A percentile compares a stretch with the other conserved stretches of the same genome.
These are phyloP conservation scores for Tephrocybe sp. DNA, from an alignment of 768 basidiomycete genomes.

Conservation along the genomic window DNA sequence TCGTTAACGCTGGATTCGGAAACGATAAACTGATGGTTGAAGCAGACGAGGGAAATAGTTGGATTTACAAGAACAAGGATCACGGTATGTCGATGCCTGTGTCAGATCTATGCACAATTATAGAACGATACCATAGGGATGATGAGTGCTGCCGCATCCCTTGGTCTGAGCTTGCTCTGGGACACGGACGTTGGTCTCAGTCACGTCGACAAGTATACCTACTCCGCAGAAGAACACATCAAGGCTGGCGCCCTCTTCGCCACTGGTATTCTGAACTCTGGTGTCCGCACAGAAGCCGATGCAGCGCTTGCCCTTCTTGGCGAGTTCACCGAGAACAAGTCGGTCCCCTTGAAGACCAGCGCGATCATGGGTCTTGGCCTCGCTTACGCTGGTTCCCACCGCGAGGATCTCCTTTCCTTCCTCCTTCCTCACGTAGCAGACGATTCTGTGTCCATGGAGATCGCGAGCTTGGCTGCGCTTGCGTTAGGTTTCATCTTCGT, in stretches of 20 bases:
- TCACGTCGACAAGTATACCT: constrained; percentile 97
- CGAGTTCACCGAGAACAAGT: constrained; percentile 88
- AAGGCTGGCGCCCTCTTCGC: constrained; percentile 97
- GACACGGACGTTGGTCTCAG: constrained; percentile 92
- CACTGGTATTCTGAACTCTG: constrained; percentile 87
- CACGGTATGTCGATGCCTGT: constrained; percentile 58
- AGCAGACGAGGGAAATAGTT: constrained; percentile 94
- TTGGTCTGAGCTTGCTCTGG: constrained; percentile 93
- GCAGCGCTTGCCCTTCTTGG: constrained; percentile 88
- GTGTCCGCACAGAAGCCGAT: constrained; percentile 90
- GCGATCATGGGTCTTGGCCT: constrained; percentile 93
- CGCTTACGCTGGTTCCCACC: constrained; percentile 92
- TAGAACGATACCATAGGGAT: constrained; percentile 60
- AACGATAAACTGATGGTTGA: constrained; percentile 99
- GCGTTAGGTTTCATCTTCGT: constrained; percentile 95
- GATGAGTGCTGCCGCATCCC: constrained; percentile 94
- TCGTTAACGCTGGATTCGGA: constrained; percentile 97
- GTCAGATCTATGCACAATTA: not conserved
- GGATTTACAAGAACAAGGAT: constrained; percentile 99
- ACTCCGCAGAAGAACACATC: constrained; percentile 94
- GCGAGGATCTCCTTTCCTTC: constrained; percentile 76
- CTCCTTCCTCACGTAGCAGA: constrained; percentile 86
- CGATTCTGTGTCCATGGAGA: constrained; percentile 83
- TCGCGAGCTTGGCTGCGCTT: constrained; percentile 81
- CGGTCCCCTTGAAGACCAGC: constrained; percentile 77